phyloP scores from a whole-genome alignment of 1,284 basidiomycete genomes.

The Ganoderma sinense region DNA sequence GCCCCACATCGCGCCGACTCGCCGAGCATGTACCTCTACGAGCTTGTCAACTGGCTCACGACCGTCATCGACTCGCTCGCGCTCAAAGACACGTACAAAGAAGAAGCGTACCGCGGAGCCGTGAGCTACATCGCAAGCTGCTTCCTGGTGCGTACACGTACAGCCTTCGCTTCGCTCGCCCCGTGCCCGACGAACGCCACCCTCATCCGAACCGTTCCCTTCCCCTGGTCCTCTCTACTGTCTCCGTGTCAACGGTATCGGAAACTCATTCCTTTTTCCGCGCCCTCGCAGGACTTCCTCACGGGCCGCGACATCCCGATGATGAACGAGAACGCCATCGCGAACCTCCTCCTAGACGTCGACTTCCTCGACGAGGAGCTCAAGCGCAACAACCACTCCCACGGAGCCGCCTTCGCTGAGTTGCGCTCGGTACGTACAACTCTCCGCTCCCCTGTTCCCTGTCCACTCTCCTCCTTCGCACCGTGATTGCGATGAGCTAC shows the following conservation, averaged over 20 bases:
- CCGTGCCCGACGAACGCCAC: background rate
- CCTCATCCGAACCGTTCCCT: background rate
- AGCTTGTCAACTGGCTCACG: slow-evolving; percentile 95
- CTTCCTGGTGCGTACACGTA: slow-evolving; percentile 69
- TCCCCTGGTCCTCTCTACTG: background rate
- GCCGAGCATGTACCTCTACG: slow-evolving; percentile 93
- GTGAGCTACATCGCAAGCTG: slow-evolving; percentile 87
- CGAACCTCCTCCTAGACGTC: slow-evolving; percentile 84
- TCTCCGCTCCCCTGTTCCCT: background rate
- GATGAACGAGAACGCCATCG: slow-evolving; percentile 90
- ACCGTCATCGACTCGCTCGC: slow-evolving; percentile 95
- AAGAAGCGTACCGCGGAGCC: slow-evolving; percentile 88
- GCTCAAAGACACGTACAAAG: slow-evolving; percentile 86
- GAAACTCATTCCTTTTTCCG: slow-evolving; percentile 6
- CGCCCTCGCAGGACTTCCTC: slow-evolving; percentile 73
- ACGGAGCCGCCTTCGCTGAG: slow-evolving; percentile 83
- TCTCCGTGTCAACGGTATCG: slow-evolving; percentile 6
- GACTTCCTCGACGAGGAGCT: slow-evolving; percentile 88
- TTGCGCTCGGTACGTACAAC: slow-evolving; percentile 73
- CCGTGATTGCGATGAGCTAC: slow-evolving; percentile 15
- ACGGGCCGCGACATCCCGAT: slow-evolving; percentile 78
- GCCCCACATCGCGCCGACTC: slow-evolving; percentile 70
- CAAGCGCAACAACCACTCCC: slow-evolving; percentile 71
- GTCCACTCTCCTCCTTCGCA: slow-evolving; percentile 10
- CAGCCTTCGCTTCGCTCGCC: background rate